These are phyloP conservation scores for Diddensiella caesifluorescens DNA, from an alignment of 805 yeast genomes.

Conservation along the genomic window DNA sequence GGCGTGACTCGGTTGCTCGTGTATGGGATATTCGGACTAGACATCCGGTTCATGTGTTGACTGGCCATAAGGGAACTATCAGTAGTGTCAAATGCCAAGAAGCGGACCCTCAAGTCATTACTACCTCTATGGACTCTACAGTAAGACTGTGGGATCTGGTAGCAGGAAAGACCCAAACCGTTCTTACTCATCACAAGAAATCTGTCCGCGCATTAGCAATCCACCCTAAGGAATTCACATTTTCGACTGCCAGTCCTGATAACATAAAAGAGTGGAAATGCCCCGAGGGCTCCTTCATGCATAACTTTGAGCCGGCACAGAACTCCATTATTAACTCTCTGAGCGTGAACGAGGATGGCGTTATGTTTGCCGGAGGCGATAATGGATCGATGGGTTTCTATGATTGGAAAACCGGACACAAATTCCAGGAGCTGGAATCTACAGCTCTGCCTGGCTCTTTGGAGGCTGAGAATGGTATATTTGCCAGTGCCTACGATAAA, in stretches of 20 bases:
- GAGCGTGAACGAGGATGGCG: slow-evolving; percentile 56
- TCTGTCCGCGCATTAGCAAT: slow-evolving; percentile 67
- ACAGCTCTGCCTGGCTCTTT: slow-evolving; percentile 65
- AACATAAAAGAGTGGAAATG: slow-evolving; percentile 79
- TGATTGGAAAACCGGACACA: slow-evolving; percentile 69
- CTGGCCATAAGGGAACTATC: slow-evolving; percentile 78
- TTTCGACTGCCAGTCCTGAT: slow-evolving; percentile 76
- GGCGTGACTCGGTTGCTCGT: slow-evolving; percentile 78
- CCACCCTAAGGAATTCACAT: slow-evolving; percentile 65
- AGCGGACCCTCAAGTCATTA: slow-evolving; percentile 78
- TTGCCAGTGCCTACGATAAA: slow-evolving; percentile 67
- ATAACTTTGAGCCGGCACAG: slow-evolving; percentile 45
- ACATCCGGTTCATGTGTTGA: slow-evolving; percentile 63
- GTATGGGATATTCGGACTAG: slow-evolving; percentile 93
- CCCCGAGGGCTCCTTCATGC: slow-evolving; percentile 70
- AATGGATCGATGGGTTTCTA: slow-evolving; percentile 72
- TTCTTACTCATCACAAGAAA: slow-evolving; percentile 80
- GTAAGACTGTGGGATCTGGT: slow-evolving; percentile 86
- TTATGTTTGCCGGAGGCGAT: slow-evolving; percentile 77
- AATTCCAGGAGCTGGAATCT: slow-evolving; percentile 51
- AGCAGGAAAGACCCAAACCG: slow-evolving; percentile 65
- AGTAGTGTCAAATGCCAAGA: slow-evolving; percentile 61
- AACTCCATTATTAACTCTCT: slow-evolving; percentile 63
- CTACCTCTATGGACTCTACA: slow-evolving; percentile 81
- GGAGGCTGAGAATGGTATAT: slow-evolving; percentile 61